These are phyloP conservation scores for Trichoderma aggressivum DNA, from an alignment of 2,329 filamentous ascomycete genomes.

Conservation along the genomic window DNA sequence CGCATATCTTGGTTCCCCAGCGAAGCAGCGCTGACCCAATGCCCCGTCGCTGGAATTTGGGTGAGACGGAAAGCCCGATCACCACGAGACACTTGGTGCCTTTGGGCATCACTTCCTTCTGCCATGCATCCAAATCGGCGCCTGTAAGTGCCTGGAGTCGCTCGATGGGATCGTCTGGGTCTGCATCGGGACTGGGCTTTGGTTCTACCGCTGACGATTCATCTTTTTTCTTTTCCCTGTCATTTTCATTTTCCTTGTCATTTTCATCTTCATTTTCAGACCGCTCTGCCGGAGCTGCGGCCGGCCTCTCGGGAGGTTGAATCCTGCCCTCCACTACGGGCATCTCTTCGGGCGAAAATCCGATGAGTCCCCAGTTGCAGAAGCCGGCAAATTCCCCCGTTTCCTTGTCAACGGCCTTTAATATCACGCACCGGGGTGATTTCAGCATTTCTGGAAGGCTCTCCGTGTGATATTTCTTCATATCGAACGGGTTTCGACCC, in stretches of 20 bases:
- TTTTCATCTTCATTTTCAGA: neutral
- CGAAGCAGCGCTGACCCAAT: conserved; percentile 32
- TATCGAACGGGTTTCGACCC: conserved; percentile 28
- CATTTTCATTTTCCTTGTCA: neutral
- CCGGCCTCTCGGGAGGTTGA: neutral
- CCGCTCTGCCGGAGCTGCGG: neutral
- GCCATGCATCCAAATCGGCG: conserved; percentile 32
- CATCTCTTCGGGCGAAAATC: conserved; percentile 27
- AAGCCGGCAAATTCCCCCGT: conserved; percentile 31
- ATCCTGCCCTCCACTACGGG: conserved; percentile 22
- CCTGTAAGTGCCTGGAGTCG: conserved; percentile 31
- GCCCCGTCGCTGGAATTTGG: conserved; percentile 30
- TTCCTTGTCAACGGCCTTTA: conserved; percentile 34
- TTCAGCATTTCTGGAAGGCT: conserved; percentile 26
- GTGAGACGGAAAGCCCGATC: conserved; percentile 31
- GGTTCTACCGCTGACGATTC: neutral
- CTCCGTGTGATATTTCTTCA: conserved; percentile 26
- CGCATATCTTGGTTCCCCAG: conserved; percentile 32
- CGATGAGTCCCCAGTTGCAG: conserved; percentile 32
- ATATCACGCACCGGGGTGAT: conserved; percentile 25
- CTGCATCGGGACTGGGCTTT: neutral
- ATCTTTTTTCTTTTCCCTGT: neutral
- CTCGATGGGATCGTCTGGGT: conserved; percentile 26
- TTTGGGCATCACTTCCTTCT: conserved; percentile 31
- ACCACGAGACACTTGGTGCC: conserved; percentile 34